Evolutionary conservation across 805 yeast genomes (phyloP).

Genomic region (Candida maesae): DNA sequence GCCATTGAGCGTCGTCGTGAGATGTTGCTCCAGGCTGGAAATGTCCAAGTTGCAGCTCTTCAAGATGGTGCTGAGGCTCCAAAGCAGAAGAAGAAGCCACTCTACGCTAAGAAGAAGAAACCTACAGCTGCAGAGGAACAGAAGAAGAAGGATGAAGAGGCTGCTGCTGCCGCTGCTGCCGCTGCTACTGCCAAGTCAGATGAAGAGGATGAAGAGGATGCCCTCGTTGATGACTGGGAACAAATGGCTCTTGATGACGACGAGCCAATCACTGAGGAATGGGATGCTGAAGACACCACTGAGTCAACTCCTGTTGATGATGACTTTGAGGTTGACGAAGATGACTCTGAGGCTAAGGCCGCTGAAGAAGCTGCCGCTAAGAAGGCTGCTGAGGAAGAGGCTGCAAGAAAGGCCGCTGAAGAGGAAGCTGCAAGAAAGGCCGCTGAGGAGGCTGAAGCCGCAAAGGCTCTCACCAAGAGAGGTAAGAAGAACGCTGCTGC

Average conservation of each 20-base stretch:
- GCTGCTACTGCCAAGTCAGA: slow-evolving; percentile 2
- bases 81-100: slow-evolving; percentile 52
- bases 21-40: slow-evolving; percentile 71
- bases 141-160: slow-evolving; percentile 26
- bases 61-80: slow-evolving; percentile 40
- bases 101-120: slow-evolving; percentile 72
- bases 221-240: slow-evolving; percentile 84
- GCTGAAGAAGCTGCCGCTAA: slow-evolving; percentile 19
- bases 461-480: slow-evolving; percentile 23
- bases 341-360: slow-evolving; percentile 25
- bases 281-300: slow-evolving; percentile 39
- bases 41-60: slow-evolving; percentile 73
- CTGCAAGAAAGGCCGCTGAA: slow-evolving; percentile 27
- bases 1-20: slow-evolving; percentile 85
- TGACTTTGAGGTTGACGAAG: slow-evolving; percentile 26
- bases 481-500: slow-evolving; percentile 6
- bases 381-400: slow-evolving; percentile 22
- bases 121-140: slow-evolving; percentile 25
- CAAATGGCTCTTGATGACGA: slow-evolving; percentile 58
- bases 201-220: slow-evolving; percentile 34
- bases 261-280: slow-evolving; percentile 48
- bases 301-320: slow-evolving; percentile 22
- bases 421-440: slow-evolving; percentile 11
- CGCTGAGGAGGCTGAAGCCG: slow-evolving; percentile 13
- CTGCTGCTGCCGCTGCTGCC: slow-evolving; percentile 17